Evolutionary conservation across 495 filamentous ascomycete species (phyloP).

Genomic region (Patellaria atrata): DNA sequence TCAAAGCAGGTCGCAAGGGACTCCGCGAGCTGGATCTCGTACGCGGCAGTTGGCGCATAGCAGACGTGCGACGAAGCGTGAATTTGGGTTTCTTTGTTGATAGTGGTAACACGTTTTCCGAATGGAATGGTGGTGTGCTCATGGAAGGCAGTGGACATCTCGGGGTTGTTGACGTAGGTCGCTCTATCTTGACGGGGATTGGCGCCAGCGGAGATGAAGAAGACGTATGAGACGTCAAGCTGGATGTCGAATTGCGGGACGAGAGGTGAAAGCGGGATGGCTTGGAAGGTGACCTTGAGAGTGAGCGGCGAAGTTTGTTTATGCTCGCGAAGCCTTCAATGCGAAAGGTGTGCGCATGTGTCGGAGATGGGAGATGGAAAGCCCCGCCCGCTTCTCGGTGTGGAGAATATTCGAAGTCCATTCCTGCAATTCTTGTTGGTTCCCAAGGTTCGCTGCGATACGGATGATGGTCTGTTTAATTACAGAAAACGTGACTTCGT

Average conservation of each 20-base stretch:
- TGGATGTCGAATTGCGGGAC: constrained; percentile 35
- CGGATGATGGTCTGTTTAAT: too few species aligned
- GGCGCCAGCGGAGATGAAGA: too few species aligned
- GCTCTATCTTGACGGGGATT: neutral
- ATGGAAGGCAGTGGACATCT: constrained; percentile 5
- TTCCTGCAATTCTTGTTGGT: constrained; percentile 9
- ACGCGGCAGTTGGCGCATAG: constrained; percentile 34
- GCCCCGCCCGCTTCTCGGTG: constrained; percentile 44
- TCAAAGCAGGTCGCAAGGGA: constrained; percentile 61
- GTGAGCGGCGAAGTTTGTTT: constrained; percentile 62
- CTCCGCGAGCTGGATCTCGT: constrained; percentile 52
- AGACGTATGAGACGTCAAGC: constrained; percentile 16
- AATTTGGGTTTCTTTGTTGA: constrained; percentile 21
- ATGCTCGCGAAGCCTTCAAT: constrained; percentile 66
- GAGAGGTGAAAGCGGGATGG: constrained; percentile 49
- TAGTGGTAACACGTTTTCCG: too few species aligned
- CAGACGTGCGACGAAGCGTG: constrained; percentile 29
- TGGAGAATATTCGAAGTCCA: constrained; percentile 29
- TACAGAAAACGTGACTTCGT: too few species aligned
- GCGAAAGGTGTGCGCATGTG: constrained; percentile 61
- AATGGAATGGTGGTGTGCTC: neutral
- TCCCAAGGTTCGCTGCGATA: too few species aligned
- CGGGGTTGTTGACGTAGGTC: constrained; percentile 1
- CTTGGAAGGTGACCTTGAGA: constrained; percentile 80
- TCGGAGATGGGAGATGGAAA: constrained; percentile 69